Evolutionary conservation across 1,139 yeast species (phyloP).

Genomic region (Spathaspora sp.): DNA sequence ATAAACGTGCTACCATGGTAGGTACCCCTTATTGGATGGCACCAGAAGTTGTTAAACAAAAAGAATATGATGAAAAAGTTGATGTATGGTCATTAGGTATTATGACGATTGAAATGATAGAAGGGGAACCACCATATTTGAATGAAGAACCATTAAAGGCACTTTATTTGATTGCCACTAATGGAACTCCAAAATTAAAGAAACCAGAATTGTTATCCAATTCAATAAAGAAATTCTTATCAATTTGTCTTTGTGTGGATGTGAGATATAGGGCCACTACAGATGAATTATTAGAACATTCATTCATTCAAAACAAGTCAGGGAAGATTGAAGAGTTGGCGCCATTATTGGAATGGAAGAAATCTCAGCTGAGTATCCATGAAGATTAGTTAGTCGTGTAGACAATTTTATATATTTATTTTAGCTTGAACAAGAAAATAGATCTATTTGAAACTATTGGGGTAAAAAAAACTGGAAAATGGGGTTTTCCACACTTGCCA

Average conservation of each 20-base stretch:
- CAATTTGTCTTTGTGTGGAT: conserved; percentile 93
- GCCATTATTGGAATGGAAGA: conserved; percentile 69
- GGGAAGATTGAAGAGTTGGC: conserved; percentile 70
- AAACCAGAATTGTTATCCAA: conserved; percentile 78
- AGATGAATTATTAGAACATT: conserved; percentile 80
- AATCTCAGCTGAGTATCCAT: neutral
- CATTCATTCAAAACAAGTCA: conserved; percentile 69
- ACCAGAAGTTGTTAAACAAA: conserved; percentile 96
- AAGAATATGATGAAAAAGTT: conserved; percentile 94
- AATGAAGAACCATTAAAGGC: conserved; percentile 80
- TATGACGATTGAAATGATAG: conserved; percentile 98
- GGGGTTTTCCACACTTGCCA: too few relatives aligned
- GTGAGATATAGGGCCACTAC: conserved; percentile 90
- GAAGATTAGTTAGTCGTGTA: neutral
- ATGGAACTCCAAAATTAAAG: conserved; percentile 94
- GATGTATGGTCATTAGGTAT: conserved; percentile 98
- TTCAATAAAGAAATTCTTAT: conserved; percentile 81
- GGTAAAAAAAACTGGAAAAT: too few relatives aligned
- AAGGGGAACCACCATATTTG: conserved; percentile 96
- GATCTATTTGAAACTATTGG: too few relatives aligned
- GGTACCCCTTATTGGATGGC: conserved; percentile 99
- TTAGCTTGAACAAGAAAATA: neutral
- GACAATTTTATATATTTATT: conserved; percentile 1
- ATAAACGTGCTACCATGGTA: conserved; percentile 96
- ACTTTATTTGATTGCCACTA: conserved; percentile 83